Evolutionary conservation across 169 alveolate species (phyloP), one percentile per base, ranked within the genome.

Genomic region (Plasmodium inui): DNA sequence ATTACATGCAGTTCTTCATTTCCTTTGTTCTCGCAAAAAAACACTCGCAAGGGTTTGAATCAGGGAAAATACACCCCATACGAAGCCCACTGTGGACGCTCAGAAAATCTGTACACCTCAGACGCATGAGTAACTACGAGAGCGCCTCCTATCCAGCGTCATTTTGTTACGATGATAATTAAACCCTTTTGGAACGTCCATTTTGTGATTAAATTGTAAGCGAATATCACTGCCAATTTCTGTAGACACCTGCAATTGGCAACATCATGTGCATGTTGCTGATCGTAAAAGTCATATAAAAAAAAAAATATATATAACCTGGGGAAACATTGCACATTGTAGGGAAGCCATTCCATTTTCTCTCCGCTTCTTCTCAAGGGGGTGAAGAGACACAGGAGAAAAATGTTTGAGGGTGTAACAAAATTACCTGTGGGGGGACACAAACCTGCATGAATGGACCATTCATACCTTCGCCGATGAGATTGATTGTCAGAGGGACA

Each of bases 171-270:
- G 37, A 67, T 0, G 1, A 67, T 26, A 67, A 0, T 67, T 22
- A 67, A 26, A 22, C 76, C 41, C 1, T 26, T 22, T 67, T 19
- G 37, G n/a, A 7, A 19, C 9, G 34, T 67, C 37, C 37, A 67
- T 22, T 67, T 67, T 67, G 30, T 22, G 41, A n/a, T 8, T 6
- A 19, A 67, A 9, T 67, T 67, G n/a, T 67, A 67, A 67, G 37
- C 37, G 76, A 67, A 67, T 67, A 22, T 0, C 19, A 67, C n/a
- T 22, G 12, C 30, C 30, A 2, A n/a, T 9, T 67, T 67, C 10
- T 67, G 76, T 67, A 67, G 76, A 67, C 76, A 67, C 76, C 37
- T 67, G 30, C 76, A 67, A 67, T 67, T 67, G 41, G 39, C 30
- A 22, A 67, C 37, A 67, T 67, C 41, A 12, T 1, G 37, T 7